These are phyloP conservation scores for Lodderomyces pseudojiufengensis DNA, from an alignment of 1,139 yeast genomes.

Conservation along the genomic window DNA sequence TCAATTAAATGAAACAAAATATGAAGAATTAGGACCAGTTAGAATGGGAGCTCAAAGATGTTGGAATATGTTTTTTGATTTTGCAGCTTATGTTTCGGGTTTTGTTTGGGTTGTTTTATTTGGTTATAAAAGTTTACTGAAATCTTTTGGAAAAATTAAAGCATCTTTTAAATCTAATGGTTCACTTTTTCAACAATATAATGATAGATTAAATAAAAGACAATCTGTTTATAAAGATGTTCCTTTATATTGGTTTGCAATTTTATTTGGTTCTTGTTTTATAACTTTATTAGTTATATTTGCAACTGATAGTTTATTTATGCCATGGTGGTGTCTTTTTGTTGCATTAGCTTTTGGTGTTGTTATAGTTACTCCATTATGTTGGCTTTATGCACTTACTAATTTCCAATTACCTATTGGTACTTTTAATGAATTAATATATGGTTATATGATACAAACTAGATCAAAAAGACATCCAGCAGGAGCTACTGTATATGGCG, in stretches of 20 bases:
- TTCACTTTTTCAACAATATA: conserved; percentile 16
- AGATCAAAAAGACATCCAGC: conserved; percentile 39
- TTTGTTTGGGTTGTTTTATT: conserved; percentile 44
- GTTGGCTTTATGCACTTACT: conserved; percentile 50
- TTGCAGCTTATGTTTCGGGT: conserved; percentile 49
- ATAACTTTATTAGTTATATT: conserved; percentile 32
- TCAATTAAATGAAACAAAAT: conserved; percentile 37
- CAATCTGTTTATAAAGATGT: conserved; percentile 38
- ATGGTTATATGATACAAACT: conserved; percentile 44
- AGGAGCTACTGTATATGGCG: conserved; percentile 46
- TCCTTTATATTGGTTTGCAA: conserved; percentile 41
- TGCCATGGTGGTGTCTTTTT: conserved; percentile 49
- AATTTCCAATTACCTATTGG: conserved; percentile 53
- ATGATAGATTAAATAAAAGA: conserved; percentile 41
- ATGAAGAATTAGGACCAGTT: conserved; percentile 35
- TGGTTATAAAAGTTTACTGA: conserved; percentile 24
- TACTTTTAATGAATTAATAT: conserved; percentile 47
- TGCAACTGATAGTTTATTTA: conserved; percentile 36
- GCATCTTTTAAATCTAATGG: conserved; percentile 9
- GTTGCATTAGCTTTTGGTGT: conserved; percentile 43
- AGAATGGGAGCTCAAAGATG: conserved; percentile 44
- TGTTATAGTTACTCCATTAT: conserved; percentile 45
- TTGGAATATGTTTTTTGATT: conserved; percentile 51
- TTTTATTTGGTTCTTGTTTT: conserved; percentile 34
- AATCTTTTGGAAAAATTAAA: conserved; percentile 15